These are phyloP conservation scores for Irpex sp. DNA, from an alignment of 1,284 basidiomycete genomes.

Conservation along the genomic window DNA sequence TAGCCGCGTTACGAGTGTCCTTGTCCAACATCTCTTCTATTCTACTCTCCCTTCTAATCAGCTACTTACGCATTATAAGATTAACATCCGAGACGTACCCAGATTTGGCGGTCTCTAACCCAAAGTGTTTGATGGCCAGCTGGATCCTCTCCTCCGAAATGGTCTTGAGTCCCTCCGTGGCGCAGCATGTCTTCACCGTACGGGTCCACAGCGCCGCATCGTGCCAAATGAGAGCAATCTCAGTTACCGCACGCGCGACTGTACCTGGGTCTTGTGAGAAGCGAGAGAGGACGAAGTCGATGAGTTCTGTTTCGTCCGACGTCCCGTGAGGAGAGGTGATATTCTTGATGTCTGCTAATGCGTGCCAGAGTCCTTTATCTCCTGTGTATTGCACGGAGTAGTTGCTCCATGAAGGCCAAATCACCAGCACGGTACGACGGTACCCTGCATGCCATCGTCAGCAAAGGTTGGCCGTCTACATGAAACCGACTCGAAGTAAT, in stretches of 20 bases:
- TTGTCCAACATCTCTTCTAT: not conserved
- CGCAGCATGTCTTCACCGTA: not conserved
- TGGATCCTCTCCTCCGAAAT: not conserved
- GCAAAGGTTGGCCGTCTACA: too few relatives aligned
- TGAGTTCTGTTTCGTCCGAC: conserved; percentile 7
- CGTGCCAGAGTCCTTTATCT: conserved; percentile 5
- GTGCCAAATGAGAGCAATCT: not conserved
- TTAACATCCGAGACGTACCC: not conserved
- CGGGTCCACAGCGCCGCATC: conserved; percentile 3
- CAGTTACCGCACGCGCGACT: not conserved
- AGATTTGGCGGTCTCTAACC: conserved; percentile 1
- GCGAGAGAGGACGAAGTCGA: conserved; percentile 10
- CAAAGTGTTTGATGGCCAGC: not conserved
- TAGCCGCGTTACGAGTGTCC: not conserved
- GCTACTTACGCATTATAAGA: not conserved
- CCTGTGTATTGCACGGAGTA: conserved; percentile 20
- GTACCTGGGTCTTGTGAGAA: not conserved
- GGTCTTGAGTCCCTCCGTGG: not conserved
- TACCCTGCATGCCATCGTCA: conserved; percentile 30
- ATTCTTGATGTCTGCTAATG: conserved; percentile 9
- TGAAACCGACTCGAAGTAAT: not conserved
- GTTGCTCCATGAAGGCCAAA: conserved; percentile 31
- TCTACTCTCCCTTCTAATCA: not conserved
- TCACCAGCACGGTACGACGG: conserved; percentile 36
- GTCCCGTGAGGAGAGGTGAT: not conserved